Evolutionary conservation across 2,329 filamentous ascomycete species (phyloP).

Genomic region (Fusarium poae): DNA sequence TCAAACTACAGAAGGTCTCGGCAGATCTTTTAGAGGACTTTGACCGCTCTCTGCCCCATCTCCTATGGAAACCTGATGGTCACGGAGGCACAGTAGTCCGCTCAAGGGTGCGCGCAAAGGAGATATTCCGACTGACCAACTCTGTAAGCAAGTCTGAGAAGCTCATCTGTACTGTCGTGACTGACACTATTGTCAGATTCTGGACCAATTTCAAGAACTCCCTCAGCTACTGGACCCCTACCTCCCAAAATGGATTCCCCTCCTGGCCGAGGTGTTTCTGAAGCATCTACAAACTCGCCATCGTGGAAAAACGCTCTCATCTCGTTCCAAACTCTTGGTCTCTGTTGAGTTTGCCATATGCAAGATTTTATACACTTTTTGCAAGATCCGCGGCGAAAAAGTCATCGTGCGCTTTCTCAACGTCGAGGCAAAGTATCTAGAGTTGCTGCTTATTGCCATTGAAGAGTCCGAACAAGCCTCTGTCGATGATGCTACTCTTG

Average conservation of each 20-base stretch:
- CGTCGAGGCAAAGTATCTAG: constrained; percentile 88
- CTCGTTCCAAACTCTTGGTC: constrained; percentile 58
- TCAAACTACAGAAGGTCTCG: constrained; percentile 72
- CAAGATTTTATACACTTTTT: constrained; percentile 86
- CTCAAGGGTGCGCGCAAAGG: constrained; percentile 63
- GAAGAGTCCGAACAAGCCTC: constrained; percentile 66
- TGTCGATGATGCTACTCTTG: constrained; percentile 28
- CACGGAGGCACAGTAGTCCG: constrained; percentile 59
- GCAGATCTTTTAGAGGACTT: constrained; percentile 71
- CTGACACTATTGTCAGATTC: constrained; percentile 56
- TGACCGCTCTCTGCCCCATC: constrained; percentile 63
- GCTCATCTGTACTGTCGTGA: not conserved
- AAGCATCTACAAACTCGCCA: constrained; percentile 68
- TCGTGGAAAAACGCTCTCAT: constrained; percentile 54
- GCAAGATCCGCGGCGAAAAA: constrained; percentile 94
- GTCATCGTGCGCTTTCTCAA: constrained; percentile 91
- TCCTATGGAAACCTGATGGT: constrained; percentile 66
- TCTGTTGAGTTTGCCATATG: constrained; percentile 79
- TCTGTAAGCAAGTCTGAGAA: constrained; percentile 53
- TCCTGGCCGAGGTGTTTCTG: constrained; percentile 81
- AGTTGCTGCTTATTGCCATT: constrained; percentile 80
- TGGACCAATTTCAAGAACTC: constrained; percentile 95
- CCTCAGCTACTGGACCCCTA: constrained; percentile 92
- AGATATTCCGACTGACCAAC: constrained; percentile 62
- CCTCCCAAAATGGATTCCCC: constrained; percentile 79